Evolutionary conservation across 768 basidiomycete genomes (phyloP).

Genomic region (Mycena polygramma): DNA sequence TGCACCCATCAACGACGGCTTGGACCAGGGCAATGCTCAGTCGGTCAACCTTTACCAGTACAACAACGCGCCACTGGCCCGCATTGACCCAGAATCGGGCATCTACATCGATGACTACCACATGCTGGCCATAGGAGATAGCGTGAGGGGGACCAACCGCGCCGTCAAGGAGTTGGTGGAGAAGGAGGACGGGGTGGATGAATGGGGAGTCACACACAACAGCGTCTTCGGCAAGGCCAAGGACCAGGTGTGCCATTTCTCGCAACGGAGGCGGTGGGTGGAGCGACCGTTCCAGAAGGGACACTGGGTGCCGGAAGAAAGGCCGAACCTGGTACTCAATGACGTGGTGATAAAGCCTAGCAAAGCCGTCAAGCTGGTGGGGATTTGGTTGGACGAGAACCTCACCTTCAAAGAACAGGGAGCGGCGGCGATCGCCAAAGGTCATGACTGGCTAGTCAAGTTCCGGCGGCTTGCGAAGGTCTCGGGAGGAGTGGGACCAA

Average conservation of each 20-base stretch:
- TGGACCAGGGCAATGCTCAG: too few species aligned
- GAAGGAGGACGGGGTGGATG: neutral
- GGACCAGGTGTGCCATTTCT: slow-evolving; percentile 2
- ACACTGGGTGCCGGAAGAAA: neutral
- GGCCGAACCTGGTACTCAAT: neutral
- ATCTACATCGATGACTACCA: too few species aligned
- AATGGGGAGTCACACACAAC: neutral
- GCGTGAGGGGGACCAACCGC: too few species aligned
- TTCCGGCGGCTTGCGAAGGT: neutral
- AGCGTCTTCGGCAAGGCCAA: neutral
- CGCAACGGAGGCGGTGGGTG: neutral
- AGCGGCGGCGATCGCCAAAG: slow-evolving; percentile 23
- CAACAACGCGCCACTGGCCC: too few species aligned
- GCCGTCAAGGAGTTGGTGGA: too few species aligned
- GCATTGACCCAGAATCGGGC: too few species aligned
- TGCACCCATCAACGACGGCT: too few species aligned
- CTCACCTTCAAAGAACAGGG: slow-evolving; percentile 27
- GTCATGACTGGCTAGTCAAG: slow-evolving; percentile 1
- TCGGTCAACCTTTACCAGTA: too few species aligned
- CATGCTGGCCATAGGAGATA: too few species aligned
- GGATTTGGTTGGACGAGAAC: neutral
- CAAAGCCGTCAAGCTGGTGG: slow-evolving; percentile 4
- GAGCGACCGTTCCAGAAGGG: neutral
- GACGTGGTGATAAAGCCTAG: neutral
- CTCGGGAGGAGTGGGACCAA: neutral